Evolutionary conservation across 306 rosid species (phyloP).

Genomic region (Prunus salicina): DNA sequence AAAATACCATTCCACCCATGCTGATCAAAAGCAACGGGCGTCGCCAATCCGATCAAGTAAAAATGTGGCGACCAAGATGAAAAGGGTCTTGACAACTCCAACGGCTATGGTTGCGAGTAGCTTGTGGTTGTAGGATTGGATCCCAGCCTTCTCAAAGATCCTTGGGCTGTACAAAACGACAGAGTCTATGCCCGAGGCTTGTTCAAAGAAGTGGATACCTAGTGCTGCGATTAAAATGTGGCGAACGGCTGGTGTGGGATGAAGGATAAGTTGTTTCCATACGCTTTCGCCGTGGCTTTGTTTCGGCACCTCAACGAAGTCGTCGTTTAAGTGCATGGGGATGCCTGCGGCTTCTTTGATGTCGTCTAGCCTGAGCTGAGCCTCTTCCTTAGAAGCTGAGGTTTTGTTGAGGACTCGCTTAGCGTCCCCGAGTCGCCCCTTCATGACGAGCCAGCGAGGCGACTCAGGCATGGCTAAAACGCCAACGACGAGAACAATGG

Average conservation of each 20-base stretch:
- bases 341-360: conserved; percentile 1
- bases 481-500: neutral
- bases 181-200: conserved; percentile 58
- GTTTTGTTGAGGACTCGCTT: neutral
- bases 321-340: neutral
- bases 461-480: neutral
- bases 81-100: conserved; percentile 41
- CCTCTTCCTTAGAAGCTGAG: neutral
- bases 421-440: conserved; percentile 7
- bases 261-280: conserved; percentile 58
- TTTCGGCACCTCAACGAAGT: neutral
- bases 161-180: conserved; percentile 59
- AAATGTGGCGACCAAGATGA: conserved; percentile 56
- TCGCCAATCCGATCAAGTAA: conserved; percentile 48
- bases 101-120: conserved; percentile 63
- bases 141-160: conserved; percentile 57
- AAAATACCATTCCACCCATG: conserved; percentile 49
- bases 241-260: conserved; percentile 53
- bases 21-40: conserved; percentile 51
- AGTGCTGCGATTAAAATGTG: conserved; percentile 53
- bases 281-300: conserved; percentile 35
- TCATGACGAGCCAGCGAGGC: neutral
- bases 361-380: neutral
- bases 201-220: conserved; percentile 67
- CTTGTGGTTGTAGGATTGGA: conserved; percentile 12